Evolutionary conservation across 2,329 filamentous ascomycete genomes (phyloP), one percentile per base, ranked within the genome.

Genomic region (Chaetomium sp.): DNA sequence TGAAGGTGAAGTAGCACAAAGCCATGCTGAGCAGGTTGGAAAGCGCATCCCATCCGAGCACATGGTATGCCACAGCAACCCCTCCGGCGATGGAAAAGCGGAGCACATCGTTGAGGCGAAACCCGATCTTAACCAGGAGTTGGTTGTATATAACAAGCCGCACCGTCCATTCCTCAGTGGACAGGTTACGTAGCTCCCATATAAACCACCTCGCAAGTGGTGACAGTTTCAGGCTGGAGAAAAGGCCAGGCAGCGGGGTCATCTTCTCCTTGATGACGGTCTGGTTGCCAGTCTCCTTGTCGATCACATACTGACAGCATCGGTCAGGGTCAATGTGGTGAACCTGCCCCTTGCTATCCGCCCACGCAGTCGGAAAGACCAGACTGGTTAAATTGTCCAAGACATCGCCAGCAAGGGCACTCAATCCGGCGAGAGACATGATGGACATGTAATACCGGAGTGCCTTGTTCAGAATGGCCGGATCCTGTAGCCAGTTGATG

Each of bases 11-110:
- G 73, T 98, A 97, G 69, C 90, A 93, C 78, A 97, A 92, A 6
- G 90, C 90, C 70, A 94, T 92, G 0, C 92, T 93, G 72, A 97
- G 85, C 42, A 96, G 79, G 74, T 98, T 98, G 54, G 92, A 94
- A 45, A 97, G 77, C 71, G 86, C 69, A 0, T 76, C 74, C 60
- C 81, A 82, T 1, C 77, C 74, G 1, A 79, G 91, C 78, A 89
- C 89, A 72, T 91, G 89, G 76, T 93, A 94, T 7, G 82, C 75
- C 23, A 89, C 79, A 1, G 84, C 81, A 7, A 84, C 81, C 19
- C 79, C 75, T 10, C 89, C 72, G 0, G 87, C 83, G 57, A 85
- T 69, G 21, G 88, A 53, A 38, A 86, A 71, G 0, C 86, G 85
- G 23, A 88, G 70, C 35, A 89, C 76, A 56, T 84, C 83, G 66